Evolutionary conservation across 169 alveolate genomes (phyloP).

Genomic region (Eimeria necatrix): DNA sequence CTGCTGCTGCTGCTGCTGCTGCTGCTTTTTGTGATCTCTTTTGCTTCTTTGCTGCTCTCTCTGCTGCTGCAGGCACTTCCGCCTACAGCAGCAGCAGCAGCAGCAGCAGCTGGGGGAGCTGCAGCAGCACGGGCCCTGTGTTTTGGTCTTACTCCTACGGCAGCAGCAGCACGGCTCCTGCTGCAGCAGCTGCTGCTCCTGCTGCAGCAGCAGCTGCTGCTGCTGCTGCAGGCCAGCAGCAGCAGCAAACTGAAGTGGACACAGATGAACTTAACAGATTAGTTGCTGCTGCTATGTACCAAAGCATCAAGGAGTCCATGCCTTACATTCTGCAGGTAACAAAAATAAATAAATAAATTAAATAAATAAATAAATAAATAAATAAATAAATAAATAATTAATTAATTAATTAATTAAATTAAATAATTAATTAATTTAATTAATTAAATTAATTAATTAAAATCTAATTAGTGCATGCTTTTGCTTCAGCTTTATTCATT

Average conservation of each 20-base stretch:
- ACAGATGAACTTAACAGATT: not conserved
- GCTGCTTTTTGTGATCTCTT: no score
- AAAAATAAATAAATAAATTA: not conserved
- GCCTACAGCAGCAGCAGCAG: no score
- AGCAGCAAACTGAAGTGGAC: not conserved
- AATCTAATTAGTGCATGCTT: no score
- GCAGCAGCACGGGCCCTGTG: conserved; percentile 57
- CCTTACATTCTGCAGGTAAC: conserved; percentile 16
- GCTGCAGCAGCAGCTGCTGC: not conserved
- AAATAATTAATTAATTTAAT: not conserved
- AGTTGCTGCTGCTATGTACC: conserved; percentile 31
- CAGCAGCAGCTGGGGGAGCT: not conserved
- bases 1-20: no score
- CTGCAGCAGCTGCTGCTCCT: not conserved
- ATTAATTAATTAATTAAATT: not conserved
- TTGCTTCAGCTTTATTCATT: no score
- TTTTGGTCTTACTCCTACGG: conserved; percentile 2
- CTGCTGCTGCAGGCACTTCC: not conserved
- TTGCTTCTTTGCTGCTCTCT: not conserved
- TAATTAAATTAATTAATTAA: not conserved
- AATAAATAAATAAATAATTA: not conserved
- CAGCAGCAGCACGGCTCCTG: not conserved
- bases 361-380: not conserved
- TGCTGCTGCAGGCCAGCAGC: no score
- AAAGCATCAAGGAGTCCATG: conserved; percentile 11